These are phyloP conservation scores for Cryptomeria japonica DNA, from an alignment of 75 land plant species.

Conservation along the genomic window DNA sequence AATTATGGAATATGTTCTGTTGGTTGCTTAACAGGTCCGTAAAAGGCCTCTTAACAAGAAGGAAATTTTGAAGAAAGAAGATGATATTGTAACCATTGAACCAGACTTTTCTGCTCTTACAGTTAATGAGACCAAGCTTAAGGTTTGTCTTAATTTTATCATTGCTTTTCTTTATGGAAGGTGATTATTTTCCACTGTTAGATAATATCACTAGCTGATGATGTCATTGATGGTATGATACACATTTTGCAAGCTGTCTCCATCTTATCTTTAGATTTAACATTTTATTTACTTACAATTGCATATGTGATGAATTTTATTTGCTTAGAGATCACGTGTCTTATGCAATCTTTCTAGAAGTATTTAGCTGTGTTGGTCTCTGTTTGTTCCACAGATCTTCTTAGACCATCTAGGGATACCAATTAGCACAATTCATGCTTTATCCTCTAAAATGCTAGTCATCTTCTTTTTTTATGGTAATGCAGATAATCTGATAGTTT, in stretches of 20 bases:
- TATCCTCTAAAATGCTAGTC: neutral
- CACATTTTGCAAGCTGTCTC: neutral
- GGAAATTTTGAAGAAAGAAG: slow-evolving; percentile 85
- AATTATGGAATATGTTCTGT: neutral
- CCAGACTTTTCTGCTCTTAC: slow-evolving; percentile 47
- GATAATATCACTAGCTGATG: neutral
- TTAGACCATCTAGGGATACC: neutral
- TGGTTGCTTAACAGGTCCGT: slow-evolving; percentile 63
- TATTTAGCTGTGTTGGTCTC: neutral
- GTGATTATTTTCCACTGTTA: neutral
- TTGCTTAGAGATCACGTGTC: neutral
- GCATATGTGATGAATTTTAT: neutral
- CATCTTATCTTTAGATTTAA: neutral
- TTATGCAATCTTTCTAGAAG: neutral
- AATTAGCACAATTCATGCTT: neutral
- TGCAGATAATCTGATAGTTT: neutral
- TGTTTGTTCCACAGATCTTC: neutral
- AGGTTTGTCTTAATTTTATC: slow-evolving; percentile 39
- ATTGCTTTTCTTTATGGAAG: neutral
- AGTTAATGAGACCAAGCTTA: slow-evolving; percentile 91
- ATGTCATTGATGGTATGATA: neutral
- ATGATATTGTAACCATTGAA: slow-evolving; percentile 71
- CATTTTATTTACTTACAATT: neutral
- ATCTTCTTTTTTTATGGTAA: neutral
- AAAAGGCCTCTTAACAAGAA: slow-evolving; percentile 92